phyloP scores from a whole-genome alignment of 129 eudicot species.

The Chrysanthemum lavandulifolium region DNA sequence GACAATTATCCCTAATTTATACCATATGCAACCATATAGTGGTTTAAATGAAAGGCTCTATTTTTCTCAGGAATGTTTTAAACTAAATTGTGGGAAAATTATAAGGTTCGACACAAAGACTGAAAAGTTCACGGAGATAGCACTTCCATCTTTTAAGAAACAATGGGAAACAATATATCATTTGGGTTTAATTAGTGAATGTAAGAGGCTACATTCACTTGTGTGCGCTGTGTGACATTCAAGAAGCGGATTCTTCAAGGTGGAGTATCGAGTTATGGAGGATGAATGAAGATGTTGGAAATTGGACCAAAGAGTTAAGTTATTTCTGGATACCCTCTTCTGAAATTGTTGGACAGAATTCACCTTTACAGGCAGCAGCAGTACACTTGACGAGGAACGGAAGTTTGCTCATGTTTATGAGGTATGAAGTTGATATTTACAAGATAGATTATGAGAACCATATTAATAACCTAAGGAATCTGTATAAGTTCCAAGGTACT shows the following conservation, averaged over 20 bases:
- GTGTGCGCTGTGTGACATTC: background rate
- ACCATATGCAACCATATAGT: background rate
- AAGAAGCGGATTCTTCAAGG: background rate
- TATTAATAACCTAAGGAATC: background rate
- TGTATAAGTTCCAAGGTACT: background rate
- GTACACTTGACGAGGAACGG: constrained; percentile 14
- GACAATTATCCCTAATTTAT: background rate
- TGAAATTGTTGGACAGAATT: too few relatives aligned
- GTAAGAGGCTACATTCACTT: constrained; percentile 1
- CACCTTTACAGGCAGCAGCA: too few relatives aligned
- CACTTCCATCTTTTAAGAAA: background rate
- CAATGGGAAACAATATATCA: background rate
- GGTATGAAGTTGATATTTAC: background rate
- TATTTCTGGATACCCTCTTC: background rate
- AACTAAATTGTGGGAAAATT: background rate
- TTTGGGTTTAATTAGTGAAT: background rate
- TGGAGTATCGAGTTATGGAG: constrained; percentile 1
- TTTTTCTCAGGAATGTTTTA: background rate
- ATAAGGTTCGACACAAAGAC: background rate
- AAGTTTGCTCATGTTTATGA: constrained; percentile 6
- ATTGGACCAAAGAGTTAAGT: background rate
- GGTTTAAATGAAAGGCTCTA: constrained; percentile 5
- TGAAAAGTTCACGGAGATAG: background rate
- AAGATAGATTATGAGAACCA: background rate
- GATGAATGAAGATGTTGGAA: background rate